Base-by-base conservation (phyloP, 2,329 filamentous ascomycete species). In the Trichoderma citrinoviride region DNA sequence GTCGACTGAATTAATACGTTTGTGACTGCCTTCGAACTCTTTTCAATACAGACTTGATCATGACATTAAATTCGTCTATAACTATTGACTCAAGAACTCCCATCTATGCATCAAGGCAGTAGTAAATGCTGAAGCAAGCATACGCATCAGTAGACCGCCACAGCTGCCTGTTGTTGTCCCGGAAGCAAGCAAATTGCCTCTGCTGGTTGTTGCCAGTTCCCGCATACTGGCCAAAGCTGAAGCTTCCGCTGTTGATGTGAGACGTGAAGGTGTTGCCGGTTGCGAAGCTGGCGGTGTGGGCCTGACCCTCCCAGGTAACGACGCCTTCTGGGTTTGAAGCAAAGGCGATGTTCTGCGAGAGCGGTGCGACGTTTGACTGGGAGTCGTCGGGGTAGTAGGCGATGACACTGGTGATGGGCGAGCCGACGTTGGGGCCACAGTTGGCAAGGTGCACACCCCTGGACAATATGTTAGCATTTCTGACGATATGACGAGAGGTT, bases 381-480 rank as follows among this genome's bases (percentile, higher is more conserved):
- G 57, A 61, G 23, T 61, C 57, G 23, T 61, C 57, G 29, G 57
- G 17, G n/a, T 61, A 61, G 37, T 61, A 61, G 57, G n/a, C 57
- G 23, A 61, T 33, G 37, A 61, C 57, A 15, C 47, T 52, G 33
- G 57, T 44, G 7, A 7, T 7, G 6, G 57, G 17, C 14, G 57
- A 52, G 19, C 15, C 15, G 17, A 44, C 46, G 33, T 52, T 25
- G 37, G 47, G 37, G 6, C 57, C 57, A 44, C 57, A 61, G 15
- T 61, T 61, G 47, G 57, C 57, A 33, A 61, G 57, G n/a, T 61
- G 57, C 17, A 61, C 57, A 15, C 57, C 57, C n/a, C 57, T 61
- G 10, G 2, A 21, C 17, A n/a, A n/a, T n/a, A n/a, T 41, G 41
- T 50, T 19, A 52, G 46, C 57, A 7, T 25, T 43, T 29, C 23